phyloP scores from a whole-genome alignment of 1,284 basidiomycete species.

The Pascua guehoae region DNA sequence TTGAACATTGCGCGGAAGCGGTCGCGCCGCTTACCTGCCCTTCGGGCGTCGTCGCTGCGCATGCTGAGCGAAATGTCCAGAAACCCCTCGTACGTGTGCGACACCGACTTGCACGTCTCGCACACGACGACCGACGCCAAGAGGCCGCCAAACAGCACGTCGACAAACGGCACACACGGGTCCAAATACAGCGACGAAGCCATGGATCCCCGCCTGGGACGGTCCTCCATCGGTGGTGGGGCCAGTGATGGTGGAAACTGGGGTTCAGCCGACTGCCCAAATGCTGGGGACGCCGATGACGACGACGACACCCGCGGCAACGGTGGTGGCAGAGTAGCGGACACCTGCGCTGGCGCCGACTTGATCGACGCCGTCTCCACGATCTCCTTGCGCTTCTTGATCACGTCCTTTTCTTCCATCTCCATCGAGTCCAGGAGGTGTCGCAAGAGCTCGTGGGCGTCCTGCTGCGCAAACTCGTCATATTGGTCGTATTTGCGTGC shows the following conservation, averaged over 20 bases:
- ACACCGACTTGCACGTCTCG: slow-evolving; percentile 79
- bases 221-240: neutral
- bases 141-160: slow-evolving; percentile 83
- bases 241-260: neutral
- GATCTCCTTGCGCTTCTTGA: slow-evolving; percentile 38
- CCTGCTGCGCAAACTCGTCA: slow-evolving; percentile 75
- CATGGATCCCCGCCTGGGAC: too few relatives aligned
- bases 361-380: neutral
- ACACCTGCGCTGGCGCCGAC: neutral
- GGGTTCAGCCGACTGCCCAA: too few relatives aligned
- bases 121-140: slow-evolving; percentile 87
- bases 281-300: too few relatives aligned
- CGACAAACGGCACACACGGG: slow-evolving; percentile 63
- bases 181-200: slow-evolving; percentile 32
- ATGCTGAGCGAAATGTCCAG: slow-evolving; percentile 86
- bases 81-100: slow-evolving; percentile 88
- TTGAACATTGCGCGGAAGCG: slow-evolving; percentile 59
- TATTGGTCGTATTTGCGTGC: slow-evolving; percentile 90
- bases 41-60: slow-evolving; percentile 49
- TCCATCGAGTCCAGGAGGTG: slow-evolving; percentile 88
- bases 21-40: slow-evolving; percentile 54
- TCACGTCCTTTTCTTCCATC: slow-evolving; percentile 88
- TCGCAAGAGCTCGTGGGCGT: slow-evolving; percentile 86
- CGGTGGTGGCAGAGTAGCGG: neutral
- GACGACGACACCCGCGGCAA: neutral